Percentiles rank a stretch among this genome's conserved stretches.
These are phyloP conservation scores for Massarina eburnea DNA, from an alignment of 2,329 filamentous ascomycete genomes.

Conservation along the genomic window DNA sequence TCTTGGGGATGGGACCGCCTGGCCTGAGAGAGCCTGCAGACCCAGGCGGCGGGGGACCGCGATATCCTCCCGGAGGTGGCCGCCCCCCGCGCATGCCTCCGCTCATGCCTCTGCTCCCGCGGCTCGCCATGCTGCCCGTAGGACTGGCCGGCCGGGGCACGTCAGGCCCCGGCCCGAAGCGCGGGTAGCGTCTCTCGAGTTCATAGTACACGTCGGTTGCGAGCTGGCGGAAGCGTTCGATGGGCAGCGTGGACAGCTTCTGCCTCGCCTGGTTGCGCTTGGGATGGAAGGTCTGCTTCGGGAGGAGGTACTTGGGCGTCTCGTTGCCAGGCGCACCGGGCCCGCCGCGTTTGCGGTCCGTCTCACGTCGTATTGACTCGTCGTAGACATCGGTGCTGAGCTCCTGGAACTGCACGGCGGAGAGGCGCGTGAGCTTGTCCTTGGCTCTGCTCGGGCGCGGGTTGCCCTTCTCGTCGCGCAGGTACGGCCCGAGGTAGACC, in stretches of 20 bases:
- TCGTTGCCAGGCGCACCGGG: conserved; percentile 50
- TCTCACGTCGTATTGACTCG: conserved; percentile 84
- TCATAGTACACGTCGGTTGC: conserved; percentile 97
- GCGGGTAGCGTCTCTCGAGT: conserved; percentile 84
- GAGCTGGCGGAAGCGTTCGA: conserved; percentile 84
- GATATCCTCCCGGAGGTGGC: conserved; percentile 39
- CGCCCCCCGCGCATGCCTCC: conserved; percentile 43
- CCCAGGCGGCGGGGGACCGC: conserved; percentile 50
- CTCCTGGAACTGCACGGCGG: conserved; percentile 92
- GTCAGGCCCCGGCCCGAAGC: conserved; percentile 70
- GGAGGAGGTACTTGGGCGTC: conserved; percentile 66
- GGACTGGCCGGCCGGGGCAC: conserved; percentile 69
- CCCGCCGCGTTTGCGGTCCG: conserved; percentile 53
- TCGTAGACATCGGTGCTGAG: conserved; percentile 97
- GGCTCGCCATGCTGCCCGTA: conserved; percentile 59
- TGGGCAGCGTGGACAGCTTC: conserved; percentile 86
- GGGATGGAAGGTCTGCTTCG: conserved; percentile 89
- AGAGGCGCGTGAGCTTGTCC: conserved; percentile 90
- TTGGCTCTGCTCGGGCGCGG: conserved; percentile 83
- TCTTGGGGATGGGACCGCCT: conserved; percentile 66
- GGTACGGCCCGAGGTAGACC: conserved; percentile 69
- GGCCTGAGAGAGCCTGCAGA: conserved; percentile 37
- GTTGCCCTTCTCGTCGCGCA: conserved; percentile 73
- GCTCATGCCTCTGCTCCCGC: conserved; percentile 54
- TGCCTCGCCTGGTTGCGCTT: conserved; percentile 98